Base-by-base conservation (phyloP, 257 asterid genomes). In the Oldenlandia corymbosa region DNA sequence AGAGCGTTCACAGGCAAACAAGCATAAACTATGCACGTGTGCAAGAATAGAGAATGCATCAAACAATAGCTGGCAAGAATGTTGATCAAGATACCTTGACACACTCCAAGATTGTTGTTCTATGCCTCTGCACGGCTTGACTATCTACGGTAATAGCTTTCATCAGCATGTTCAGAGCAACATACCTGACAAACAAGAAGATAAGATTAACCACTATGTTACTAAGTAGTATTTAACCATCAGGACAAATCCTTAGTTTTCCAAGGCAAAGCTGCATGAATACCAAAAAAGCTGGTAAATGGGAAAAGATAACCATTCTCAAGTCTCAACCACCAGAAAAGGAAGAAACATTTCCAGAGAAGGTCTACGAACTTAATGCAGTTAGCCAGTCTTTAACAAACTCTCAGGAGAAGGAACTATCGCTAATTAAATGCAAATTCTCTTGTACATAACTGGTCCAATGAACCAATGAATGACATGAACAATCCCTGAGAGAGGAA, bases 101-200 rank as follows among this genome's bases (percentile, higher is more conserved):
- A 72, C 99, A 90, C 80, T 90, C 97, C 81, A 93, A 72, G 77
- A 93, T 90, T 49, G 99, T 93, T 58, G 88, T 87, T 62, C 97
- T 88, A 79, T 93, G 99, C 81, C 99, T 84, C 82, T 93, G 99
- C 63, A 93, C 99, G 32, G 99, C 99, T 81, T 90, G 97, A 79
- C 89, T 74, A 76, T 93, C 99, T 64, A 90, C 88, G 59, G 96
- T 49, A 70, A 93, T 67, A 75, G 97, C 99, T 83, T 67, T 84
- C 97, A 93, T 90, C 79, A 93, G 80, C 99, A 93, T 93, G 78
- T 93, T 93, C 82, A 93, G 76, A 65, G 99, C 96, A 68, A 93
- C 99, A 71, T 90, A 93, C 79, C 99, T 93, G 94, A 70, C 72
- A 73, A 55, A 52, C 57, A 52, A 62, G 69, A 74, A 65, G 73